Percentiles rank a stretch among this genome's conserved stretches.
phyloP scores from a whole-genome alignment of 371 early-diverging fungal species.

The Syncephalis fuscata region DNA sequence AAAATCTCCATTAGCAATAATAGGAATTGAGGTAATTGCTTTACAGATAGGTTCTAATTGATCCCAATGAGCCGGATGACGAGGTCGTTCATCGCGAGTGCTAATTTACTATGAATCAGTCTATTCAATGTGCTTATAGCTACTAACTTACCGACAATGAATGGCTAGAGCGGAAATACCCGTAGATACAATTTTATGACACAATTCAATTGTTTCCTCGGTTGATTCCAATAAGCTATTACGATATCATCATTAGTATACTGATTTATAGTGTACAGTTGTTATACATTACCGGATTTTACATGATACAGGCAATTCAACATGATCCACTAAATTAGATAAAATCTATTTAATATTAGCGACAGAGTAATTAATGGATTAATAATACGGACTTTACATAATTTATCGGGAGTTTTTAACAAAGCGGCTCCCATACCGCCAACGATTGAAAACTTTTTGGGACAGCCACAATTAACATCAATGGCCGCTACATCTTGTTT shows the following conservation, averaged over 20 bases:
- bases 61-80: conserved; percentile 73
- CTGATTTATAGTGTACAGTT: neutral
- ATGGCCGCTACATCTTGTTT: conserved; percentile 67
- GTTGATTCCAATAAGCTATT: conserved; percentile 40
- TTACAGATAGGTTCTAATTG: conserved; percentile 46
- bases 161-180: conserved; percentile 81
- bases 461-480: conserved; percentile 96
- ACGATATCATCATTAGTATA: neutral
- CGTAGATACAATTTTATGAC: conserved; percentile 62
- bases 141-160: conserved; percentile 66
- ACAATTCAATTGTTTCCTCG: conserved; percentile 68
- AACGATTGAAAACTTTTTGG: conserved; percentile 83
- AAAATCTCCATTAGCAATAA: conserved; percentile 90
- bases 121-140: neutral
- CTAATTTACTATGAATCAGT: conserved; percentile 11
- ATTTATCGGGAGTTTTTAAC: conserved; percentile 61
- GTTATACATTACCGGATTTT: conserved; percentile 32
- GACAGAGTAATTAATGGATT: neutral
- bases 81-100: conserved; percentile 52
- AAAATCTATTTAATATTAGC: conserved; percentile 32
- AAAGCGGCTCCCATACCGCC: conserved; percentile 94
- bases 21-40: conserved; percentile 49
- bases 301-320: conserved; percentile 61
- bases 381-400: conserved; percentile 41
- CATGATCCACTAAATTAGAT: conserved; percentile 46